Evolutionary conservation across 164 flowering plant genomes (phyloP).

Genomic region (Litsea cubeba): DNA sequence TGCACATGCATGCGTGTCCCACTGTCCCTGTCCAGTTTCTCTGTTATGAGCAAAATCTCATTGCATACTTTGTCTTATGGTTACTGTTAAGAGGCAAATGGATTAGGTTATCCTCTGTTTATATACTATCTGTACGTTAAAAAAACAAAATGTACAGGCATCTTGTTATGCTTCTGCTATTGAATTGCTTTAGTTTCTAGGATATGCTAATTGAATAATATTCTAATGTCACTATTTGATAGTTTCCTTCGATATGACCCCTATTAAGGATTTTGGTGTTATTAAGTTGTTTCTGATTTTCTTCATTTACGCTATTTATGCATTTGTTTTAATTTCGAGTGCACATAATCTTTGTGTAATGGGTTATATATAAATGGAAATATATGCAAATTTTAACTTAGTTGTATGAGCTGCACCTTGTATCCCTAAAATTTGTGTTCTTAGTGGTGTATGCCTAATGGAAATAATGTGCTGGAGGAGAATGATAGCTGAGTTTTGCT

Average conservation of each 20-base stretch:
- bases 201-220: neutral
- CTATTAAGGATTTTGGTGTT: neutral
- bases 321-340: neutral
- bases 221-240: neutral
- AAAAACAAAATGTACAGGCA: too few species aligned
- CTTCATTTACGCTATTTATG: neutral
- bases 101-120: neutral
- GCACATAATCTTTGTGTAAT: neutral
- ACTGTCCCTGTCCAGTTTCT: neutral
- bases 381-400: neutral
- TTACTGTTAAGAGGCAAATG: neutral
- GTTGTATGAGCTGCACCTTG: neutral
- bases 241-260: neutral
- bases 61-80: neutral
- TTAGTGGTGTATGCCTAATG: neutral
- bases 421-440: neutral
- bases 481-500: conserved; percentile 1
- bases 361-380: neutral
- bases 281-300: neutral
- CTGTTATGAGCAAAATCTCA: neutral
- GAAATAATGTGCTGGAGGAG: neutral
- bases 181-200: neutral
- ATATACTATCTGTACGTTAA: neutral
- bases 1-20: neutral
- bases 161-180: neutral